These are phyloP conservation scores for Agrocybe praecox DNA, from an alignment of 768 basidiomycete species.

Conservation along the genomic window DNA sequence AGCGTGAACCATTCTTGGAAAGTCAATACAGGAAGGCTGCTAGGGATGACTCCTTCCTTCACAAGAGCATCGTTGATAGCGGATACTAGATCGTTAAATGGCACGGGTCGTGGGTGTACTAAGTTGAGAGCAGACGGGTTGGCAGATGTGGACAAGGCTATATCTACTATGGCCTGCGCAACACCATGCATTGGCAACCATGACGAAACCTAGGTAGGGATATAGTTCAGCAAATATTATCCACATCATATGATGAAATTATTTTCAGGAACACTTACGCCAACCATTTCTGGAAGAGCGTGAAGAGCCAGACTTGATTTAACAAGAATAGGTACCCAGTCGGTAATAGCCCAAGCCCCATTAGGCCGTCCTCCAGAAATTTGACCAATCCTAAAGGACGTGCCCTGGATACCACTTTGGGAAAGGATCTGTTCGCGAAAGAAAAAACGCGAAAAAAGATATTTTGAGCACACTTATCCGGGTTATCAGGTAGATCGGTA, in stretches of 20 bases:
- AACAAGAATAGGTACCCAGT: slow-evolving; percentile 43
- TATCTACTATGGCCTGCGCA: slow-evolving; percentile 30
- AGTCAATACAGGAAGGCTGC: slow-evolving; percentile 21
- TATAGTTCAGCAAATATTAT: not conserved
- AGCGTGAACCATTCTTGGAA: slow-evolving; percentile 30
- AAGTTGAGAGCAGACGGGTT: slow-evolving; percentile 32
- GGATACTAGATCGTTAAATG: slow-evolving; percentile 29
- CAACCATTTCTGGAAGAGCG: slow-evolving; percentile 27
- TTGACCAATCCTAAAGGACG: slow-evolving; percentile 38
- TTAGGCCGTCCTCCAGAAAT: slow-evolving; percentile 33
- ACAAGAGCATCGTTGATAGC: slow-evolving; percentile 20
- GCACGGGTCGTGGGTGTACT: slow-evolving; percentile 36
- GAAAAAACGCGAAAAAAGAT: not conserved
- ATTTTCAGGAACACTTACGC: slow-evolving; percentile 23
- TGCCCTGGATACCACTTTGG: slow-evolving; percentile 27
- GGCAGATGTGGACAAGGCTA: slow-evolving; percentile 23
- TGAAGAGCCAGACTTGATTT: slow-evolving; percentile 34
- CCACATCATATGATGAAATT: not conserved
- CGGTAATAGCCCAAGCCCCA: slow-evolving; percentile 39
- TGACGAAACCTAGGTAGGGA: slow-evolving; percentile 22
- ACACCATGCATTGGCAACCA: slow-evolving; percentile 42
- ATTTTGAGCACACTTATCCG: no score
- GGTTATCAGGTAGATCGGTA: not conserved
- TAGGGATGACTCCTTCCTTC: slow-evolving; percentile 7
- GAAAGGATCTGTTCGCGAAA: slow-evolving; percentile 10